Percentiles rank a stretch among this genome's conserved stretches.
Evolutionary conservation across 1,139 yeast genomes (phyloP).

Genomic region (Geotrichum restrictum): DNA sequence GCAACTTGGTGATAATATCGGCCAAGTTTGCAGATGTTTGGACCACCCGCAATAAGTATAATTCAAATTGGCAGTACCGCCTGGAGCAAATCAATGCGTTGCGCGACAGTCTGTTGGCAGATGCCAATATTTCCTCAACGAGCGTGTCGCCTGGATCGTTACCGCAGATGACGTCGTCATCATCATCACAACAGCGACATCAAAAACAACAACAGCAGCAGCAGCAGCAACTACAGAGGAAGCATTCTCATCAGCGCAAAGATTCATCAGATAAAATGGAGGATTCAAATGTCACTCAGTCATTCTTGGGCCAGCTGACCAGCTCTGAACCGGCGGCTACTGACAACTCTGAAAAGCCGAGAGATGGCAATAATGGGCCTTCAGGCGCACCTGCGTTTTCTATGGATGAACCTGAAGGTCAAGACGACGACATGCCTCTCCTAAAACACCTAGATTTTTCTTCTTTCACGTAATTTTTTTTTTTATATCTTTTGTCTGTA

Average conservation of each 20-base stretch:
- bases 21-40: conserved; percentile 72
- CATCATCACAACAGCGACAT: too few relatives aligned
- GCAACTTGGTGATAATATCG: conserved; percentile 64
- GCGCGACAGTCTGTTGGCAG: background rate
- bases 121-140: too few relatives aligned
- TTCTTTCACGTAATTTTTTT: background rate
- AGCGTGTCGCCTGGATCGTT: background rate
- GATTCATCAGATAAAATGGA: conserved; percentile 3
- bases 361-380: background rate
- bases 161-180: background rate
- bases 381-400: background rate
- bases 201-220: background rate
- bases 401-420: conserved; percentile 19
- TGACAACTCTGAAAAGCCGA: background rate
- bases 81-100: conserved; percentile 53
- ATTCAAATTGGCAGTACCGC: conserved; percentile 65
- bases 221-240: background rate
- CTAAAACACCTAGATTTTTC: conserved; percentile 16
- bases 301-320: conserved; percentile 8
- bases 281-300: conserved; percentile 8
- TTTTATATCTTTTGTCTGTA: background rate
- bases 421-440: conserved; percentile 22
- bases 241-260: conserved; percentile 2
- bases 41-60: conserved; percentile 55
- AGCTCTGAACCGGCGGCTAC: conserved; percentile 1